Base-by-base conservation (phyloP, 1,284 basidiomycete species). In the Ganoderma meredithae region DNA sequence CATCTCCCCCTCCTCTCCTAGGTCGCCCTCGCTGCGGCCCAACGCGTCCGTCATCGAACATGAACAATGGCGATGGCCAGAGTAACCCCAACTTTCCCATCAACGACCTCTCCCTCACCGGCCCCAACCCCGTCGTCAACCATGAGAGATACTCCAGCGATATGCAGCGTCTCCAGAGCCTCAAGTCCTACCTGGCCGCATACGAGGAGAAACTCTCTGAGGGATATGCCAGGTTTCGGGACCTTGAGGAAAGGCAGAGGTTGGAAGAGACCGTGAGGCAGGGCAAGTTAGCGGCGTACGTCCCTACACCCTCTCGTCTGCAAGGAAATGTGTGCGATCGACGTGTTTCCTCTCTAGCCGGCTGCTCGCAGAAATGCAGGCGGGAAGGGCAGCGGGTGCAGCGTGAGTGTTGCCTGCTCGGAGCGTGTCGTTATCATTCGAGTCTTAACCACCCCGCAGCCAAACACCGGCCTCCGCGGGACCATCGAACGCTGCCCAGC, bases 241-340 rank as follows among this genome's bases (percentile, higher is more conserved):
- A 49, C 71, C 73, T 81, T 2, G 72, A 76, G 41, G 49, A 76
- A 62, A 76, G 77, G 64, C 69, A 74, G 53, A 74, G 78, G 63
- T 61, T 79, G 52, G 31, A 67, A 62, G 53, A 70, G 43, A 79
- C 75, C 60, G 73, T 83, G 15, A 75, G 77, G 64, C 81, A 80
- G 62, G 85, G 85, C 1, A 76, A 76, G 19, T 71, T 81, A 61
- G 83, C 83, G 31, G 76, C 81, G 83, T 84, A 71, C 66, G 81
- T 74, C 3, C n/a, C 1, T 27, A 15, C 39, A 10, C 25, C 22
- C 12, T 49, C 53, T 53, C 47, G 17, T 44, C 8, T 31, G 12
- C 10, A 22, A 39, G 19, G 41, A 36, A 6, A 36, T 40, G 58
- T 41, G 58, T 41, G 58, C 22, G n/a, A 59, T 47, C 8, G 22